Evolutionary conservation across 495 filamentous ascomycete genomes (phyloP).

Genomic region (Lindgomyces ingoldianus): DNA sequence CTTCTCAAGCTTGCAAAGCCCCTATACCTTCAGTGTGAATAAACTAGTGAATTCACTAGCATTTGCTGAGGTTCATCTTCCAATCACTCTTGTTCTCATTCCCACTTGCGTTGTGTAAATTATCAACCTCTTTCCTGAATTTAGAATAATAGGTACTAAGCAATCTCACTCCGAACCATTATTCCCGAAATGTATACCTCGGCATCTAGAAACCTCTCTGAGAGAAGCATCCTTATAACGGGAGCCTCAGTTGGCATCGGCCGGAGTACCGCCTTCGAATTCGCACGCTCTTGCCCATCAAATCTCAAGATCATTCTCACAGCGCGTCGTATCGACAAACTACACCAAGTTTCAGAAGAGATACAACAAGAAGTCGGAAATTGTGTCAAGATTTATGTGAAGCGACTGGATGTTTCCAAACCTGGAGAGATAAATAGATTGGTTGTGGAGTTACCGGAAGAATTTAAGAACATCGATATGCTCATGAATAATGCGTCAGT

Average conservation of each 20-base stretch:
- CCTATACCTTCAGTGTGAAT: no score
- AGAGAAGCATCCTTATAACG: constrained; percentile 91
- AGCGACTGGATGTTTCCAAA: constrained; percentile 84
- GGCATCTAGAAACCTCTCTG: constrained; percentile 79
- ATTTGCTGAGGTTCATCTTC: no score
- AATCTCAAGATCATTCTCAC: constrained; percentile 83
- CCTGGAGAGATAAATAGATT: constrained; percentile 75
- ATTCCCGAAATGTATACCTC: constrained; percentile 37
- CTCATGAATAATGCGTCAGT: constrained; percentile 96
- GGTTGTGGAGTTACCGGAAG: constrained; percentile 71
- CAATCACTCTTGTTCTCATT: no score
- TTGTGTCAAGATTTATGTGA: constrained; percentile 77
- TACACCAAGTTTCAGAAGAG: constrained; percentile 72
- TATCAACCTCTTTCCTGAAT: no score
- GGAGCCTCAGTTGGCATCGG: constrained; percentile 95
- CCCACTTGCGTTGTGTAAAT: no score
- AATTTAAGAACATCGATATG: constrained; percentile 83
- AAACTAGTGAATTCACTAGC: no score
- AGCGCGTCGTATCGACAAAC: constrained; percentile 74
- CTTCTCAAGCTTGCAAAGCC: no score
- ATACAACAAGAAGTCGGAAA: constrained; percentile 76
- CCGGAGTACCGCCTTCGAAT: constrained; percentile 81
- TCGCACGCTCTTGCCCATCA: constrained; percentile 80
- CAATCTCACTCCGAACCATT: no score
- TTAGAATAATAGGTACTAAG: no score